Base-by-base conservation (phyloP, 495 filamentous ascomycete species). In the Xylaria nigripes region DNA sequence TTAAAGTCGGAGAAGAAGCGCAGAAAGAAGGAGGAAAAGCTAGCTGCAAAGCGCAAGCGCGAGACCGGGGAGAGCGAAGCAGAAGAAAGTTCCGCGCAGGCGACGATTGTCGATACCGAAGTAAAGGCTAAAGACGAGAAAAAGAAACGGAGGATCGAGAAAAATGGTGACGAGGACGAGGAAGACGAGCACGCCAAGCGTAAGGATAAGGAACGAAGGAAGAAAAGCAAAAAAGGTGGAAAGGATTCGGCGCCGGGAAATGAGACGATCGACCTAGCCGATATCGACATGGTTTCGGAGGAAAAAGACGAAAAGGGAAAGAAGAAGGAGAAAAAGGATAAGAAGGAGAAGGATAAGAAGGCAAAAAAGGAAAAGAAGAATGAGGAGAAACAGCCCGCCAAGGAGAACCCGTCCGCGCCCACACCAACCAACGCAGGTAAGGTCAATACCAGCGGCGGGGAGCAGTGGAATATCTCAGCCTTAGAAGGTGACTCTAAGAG, bases 391-490 rank as follows among this genome's bases (percentile, higher is more conserved):
- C 1, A 38, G 40, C n/a, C 16, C 36, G 21, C 22, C 16, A 23
- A 64, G 13, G 55, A 58, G 12, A 36, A 53, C 12, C 53, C 57
- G 32, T 36, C 63, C 8, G 41, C 48, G 13, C 16, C 57, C 25
- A 49, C 45, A 9, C 16, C 57, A 19, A 49, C 38, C 24, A 27
- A 38, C 12, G 57, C 42, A 44, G 48, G 47, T n/a, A 60, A 47
- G 45, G 32, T 44, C 7, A 56, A 51, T 27, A 29, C 57, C 30
- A 50, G 59, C 15, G 49, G 36, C 12, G 51, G 44, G 8, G 74
- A 71, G 55, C 67, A 74, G 54, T 82, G 79, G 78, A 78, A 80
- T 38, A 74, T 77, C 15, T 59, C 73, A 27, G 74, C 64, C 15
- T 70, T 84, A 44, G 67, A 65, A 8, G 81, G 81, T 12, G 78